Conservation (phyloP, 2,329 filamentous ascomycete species). For the Sarocladium brachiariae region DNA sequence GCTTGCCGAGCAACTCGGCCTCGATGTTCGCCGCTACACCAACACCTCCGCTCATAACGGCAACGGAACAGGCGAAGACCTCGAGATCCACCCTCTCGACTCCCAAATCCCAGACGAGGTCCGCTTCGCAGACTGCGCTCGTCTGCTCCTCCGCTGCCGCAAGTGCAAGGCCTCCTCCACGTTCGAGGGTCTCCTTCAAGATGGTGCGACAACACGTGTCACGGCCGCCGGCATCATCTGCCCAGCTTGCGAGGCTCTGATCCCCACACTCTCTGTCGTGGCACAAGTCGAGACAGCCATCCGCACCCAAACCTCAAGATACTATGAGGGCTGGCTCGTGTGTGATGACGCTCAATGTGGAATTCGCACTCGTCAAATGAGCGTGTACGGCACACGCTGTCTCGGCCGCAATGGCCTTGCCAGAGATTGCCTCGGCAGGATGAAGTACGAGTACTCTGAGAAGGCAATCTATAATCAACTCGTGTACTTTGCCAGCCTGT, state of each 20-base stretch:
- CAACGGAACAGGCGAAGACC: slow-evolving; percentile 49
- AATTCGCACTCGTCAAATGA: slow-evolving; percentile 82
- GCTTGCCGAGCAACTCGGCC: slow-evolving; percentile 85
- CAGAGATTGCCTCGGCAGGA: slow-evolving; percentile 75
- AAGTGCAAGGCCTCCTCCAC: slow-evolving; percentile 64
- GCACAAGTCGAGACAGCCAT: slow-evolving; percentile 85
- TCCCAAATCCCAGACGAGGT: slow-evolving; percentile 89
- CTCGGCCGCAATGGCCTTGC: slow-evolving; percentile 81
- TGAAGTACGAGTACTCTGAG: slow-evolving; percentile 83
- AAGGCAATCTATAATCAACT: slow-evolving; percentile 94
- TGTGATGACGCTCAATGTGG: slow-evolving; percentile 88
- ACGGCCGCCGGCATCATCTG: slow-evolving; percentile 72
- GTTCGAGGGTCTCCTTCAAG: slow-evolving; percentile 65
- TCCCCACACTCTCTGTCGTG: slow-evolving; percentile 67
- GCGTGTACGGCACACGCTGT: slow-evolving; percentile 85
- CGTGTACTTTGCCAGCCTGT: slow-evolving; percentile 76
- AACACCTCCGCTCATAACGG: slow-evolving; percentile 35
- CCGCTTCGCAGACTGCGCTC: slow-evolving; percentile 75
- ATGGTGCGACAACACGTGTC: slow-evolving; percentile 47
- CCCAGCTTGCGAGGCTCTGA: slow-evolving; percentile 55
- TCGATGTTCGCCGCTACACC: slow-evolving; percentile 78
- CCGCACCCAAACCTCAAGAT: slow-evolving; percentile 67
- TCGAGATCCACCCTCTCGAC: slow-evolving; percentile 84
- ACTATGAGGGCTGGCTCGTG: slow-evolving; percentile 88
- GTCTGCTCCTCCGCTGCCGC: slow-evolving; percentile 73